Base-by-base conservation (phyloP, 352 stramenopile species). In the Phytophthora colocasiae region DNA sequence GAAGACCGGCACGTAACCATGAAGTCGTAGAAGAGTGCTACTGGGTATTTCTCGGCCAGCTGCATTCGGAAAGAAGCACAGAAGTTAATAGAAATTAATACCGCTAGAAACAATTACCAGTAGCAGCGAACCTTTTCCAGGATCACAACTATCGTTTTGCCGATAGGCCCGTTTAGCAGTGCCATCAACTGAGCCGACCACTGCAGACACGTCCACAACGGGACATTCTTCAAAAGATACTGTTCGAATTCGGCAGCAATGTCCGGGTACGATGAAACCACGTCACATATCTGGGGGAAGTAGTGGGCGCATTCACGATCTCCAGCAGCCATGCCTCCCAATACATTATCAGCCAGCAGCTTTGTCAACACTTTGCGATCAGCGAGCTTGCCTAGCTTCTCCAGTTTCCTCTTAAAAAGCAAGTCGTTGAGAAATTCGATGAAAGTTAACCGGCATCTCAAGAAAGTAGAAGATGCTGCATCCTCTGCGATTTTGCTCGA, bases 1-100 rank as follows among this genome's bases (percentile, higher is more conserved):
- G 76, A 75, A 17, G 72, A 75, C 19, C 55, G 71, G 39, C 73
- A 89, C 0, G 85, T 90, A 29, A 94, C 71, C 57, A 85, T 88
- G 60, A 92, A 96, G 43, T 96, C 87, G 56, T 93, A 96, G 46
- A 93, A 95, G 6, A 96, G 66, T 9, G 87, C 84, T 7, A 68
- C 70, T 4, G 85, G 82, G 52, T 92, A 96, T 56, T 92, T 78
- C 6, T 71, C 69, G 1, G 87, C 87, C 63, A 94, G 87, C 87
- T 93, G 46, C 26, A 58, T 32, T 36, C 11, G 31, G 53, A 41
- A 63, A 26, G n/a, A 64, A 39, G 44, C 53, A 19, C 12, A 24
- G 24, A 31, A 58, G 24, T 59, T 26, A 62, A 34, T 29, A 31
- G 12, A 4, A 36, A 36, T 10, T 14, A 36, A 36, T 0, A 34